Percentiles rank a stretch among this genome's conserved stretches.
Evolutionary conservation across 345 rosid genomes (phyloP).

Genomic region (Heritiera fomes): DNA sequence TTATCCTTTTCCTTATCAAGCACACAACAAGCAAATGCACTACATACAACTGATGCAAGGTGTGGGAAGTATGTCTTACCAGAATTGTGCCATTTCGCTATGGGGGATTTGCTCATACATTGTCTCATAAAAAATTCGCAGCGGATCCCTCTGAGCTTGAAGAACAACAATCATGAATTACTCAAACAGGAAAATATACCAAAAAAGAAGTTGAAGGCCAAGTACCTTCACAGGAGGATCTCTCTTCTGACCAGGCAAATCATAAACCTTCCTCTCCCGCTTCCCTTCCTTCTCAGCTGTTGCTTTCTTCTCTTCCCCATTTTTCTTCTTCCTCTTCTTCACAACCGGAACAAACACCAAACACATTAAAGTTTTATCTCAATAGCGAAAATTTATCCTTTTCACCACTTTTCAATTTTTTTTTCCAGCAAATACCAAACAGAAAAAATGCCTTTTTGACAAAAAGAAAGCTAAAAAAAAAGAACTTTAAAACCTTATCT

Average conservation of each 20-base stretch:
- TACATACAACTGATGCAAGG: background rate
- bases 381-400: background rate
- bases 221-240: slow-evolving; percentile 79
- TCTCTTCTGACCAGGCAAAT: slow-evolving; percentile 90
- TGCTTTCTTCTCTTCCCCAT: slow-evolving; percentile 41
- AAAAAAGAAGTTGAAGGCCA: background rate
- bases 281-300: slow-evolving; percentile 37
- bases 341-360: slow-evolving; percentile 6
- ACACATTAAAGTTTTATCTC: background rate
- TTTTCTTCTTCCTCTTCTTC: slow-evolving; percentile 42
- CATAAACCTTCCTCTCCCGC: slow-evolving; percentile 77
- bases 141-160: slow-evolving; percentile 84
- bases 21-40: background rate
- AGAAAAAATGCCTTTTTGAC: background rate
- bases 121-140: slow-evolving; percentile 87
- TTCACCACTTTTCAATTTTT: too few relatives aligned
- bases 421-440: slow-evolving; percentile 19
- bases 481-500: slow-evolving; percentile 43
- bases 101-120: slow-evolving; percentile 70
- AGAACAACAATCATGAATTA: slow-evolving; percentile 19
- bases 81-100: slow-evolving; percentile 93
- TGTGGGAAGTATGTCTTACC: slow-evolving; percentile 48
- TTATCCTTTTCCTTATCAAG: background rate
- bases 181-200: background rate
- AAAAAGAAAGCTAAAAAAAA: background rate